A percentile compares a stretch with the other conserved stretches of the same genome.
Evolutionary conservation across 805 yeast genomes (phyloP).

Genomic region (Candida jianshihensis): DNA sequence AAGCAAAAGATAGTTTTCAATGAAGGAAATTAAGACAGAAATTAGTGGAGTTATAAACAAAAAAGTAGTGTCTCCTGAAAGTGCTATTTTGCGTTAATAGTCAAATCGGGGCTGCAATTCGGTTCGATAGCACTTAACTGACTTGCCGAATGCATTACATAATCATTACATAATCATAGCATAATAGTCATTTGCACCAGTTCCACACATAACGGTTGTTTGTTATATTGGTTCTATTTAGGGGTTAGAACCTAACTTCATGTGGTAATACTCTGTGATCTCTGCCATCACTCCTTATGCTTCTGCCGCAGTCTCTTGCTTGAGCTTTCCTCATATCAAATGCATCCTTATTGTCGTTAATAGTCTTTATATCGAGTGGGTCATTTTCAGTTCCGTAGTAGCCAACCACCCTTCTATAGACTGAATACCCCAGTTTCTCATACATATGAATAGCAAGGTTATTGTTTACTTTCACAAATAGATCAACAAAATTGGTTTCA

Average conservation of each 20-base stretch:
- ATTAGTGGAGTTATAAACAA: too few species aligned
- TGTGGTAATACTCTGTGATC: slow-evolving; percentile 55
- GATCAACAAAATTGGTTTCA: slow-evolving; percentile 77
- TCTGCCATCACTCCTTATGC: slow-evolving; percentile 56
- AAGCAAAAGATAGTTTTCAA: too few species aligned
- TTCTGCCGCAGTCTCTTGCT: slow-evolving; percentile 45
- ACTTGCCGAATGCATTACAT: too few species aligned
- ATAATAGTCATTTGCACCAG: too few species aligned
- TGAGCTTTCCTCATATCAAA: slow-evolving; percentile 75
- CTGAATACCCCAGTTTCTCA: slow-evolving; percentile 79
- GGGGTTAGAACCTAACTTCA: slow-evolving; percentile 50
- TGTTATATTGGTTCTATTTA: too few species aligned
- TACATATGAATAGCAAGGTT: slow-evolving; percentile 72
- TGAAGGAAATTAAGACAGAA: too few species aligned
- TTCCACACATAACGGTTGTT: too few species aligned
- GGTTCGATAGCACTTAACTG: too few species aligned
- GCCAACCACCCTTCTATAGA: slow-evolving; percentile 81
- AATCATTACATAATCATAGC: too few species aligned
- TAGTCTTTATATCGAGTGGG: slow-evolving; percentile 30
- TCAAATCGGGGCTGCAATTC: too few species aligned
- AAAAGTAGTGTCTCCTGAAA: too few species aligned
- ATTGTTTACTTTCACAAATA: slow-evolving; percentile 87
- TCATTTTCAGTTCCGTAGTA: slow-evolving; percentile 65
- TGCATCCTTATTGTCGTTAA: slow-evolving; percentile 73
- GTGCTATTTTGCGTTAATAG: too few species aligned